These are phyloP conservation scores for Chalciporus piperatus DNA, from an alignment of 768 basidiomycete species.

Conservation along the genomic window DNA sequence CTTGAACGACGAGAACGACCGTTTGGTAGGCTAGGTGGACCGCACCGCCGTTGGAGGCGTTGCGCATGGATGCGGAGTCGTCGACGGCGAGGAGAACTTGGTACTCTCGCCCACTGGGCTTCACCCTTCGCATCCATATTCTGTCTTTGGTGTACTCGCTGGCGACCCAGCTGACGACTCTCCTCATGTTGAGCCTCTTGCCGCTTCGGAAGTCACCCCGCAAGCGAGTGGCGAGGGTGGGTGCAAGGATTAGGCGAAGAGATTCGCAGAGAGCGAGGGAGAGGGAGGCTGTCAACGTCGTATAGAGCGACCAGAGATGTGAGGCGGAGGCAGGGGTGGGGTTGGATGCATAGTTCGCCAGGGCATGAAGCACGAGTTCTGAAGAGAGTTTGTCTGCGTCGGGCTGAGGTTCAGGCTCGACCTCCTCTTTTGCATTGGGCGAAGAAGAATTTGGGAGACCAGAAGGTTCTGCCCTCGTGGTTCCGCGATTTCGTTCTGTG, in stretches of 20 bases:
- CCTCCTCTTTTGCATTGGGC: constrained; percentile 30
- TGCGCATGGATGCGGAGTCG: constrained; percentile 90
- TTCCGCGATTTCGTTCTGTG: constrained; percentile 18
- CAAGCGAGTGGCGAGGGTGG: constrained; percentile 88
- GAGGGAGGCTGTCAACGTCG: constrained; percentile 85
- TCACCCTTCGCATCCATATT: constrained; percentile 95
- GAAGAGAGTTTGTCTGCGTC: constrained; percentile 12
- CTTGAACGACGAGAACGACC: constrained; percentile 86
- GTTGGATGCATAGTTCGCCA: constrained; percentile 19
- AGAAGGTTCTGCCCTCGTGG: constrained; percentile 1
- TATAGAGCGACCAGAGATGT: constrained; percentile 89
- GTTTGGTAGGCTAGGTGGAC: constrained; percentile 94
- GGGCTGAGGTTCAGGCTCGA: constrained; percentile 10
- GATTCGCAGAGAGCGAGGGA: constrained; percentile 94
- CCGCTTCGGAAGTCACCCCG: constrained; percentile 97
- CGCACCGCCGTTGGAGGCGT: constrained; percentile 16
- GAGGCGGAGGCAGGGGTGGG: constrained; percentile 41
- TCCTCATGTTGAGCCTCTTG: constrained; percentile 98
- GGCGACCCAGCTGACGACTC: constrained; percentile 96
- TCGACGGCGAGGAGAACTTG: constrained; percentile 93
- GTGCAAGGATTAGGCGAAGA: constrained; percentile 92
- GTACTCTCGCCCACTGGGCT: constrained; percentile 92
- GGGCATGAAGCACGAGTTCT: constrained; percentile 20
- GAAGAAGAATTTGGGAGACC: constrained; percentile 25
- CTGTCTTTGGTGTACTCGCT: constrained; percentile 99